Conservation (phyloP, 169 alveolate genomes). For the Eimeria falciformis region DNA sequence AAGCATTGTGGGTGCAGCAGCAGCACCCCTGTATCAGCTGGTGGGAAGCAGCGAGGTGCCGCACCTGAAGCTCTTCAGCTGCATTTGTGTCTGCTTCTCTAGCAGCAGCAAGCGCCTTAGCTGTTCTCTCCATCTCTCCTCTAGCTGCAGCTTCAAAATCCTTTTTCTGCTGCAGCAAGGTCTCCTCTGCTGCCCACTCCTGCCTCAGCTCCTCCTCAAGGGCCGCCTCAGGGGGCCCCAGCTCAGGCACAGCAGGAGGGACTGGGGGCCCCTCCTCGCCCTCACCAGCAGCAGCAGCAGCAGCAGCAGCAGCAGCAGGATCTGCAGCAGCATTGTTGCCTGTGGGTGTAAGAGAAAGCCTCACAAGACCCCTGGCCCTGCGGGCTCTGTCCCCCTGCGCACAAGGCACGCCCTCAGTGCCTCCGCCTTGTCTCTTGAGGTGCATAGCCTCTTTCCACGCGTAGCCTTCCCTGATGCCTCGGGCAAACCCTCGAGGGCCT, state of each 20-base stretch:
- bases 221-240: background rate
- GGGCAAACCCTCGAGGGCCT: background rate
- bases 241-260: background rate
- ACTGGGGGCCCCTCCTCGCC: background rate
- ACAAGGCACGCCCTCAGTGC: constrained; percentile 7
- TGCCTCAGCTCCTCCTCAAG: constrained; percentile 25
- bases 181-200: constrained; percentile 16
- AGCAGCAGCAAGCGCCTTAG: constrained; percentile 17
- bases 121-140: background rate
- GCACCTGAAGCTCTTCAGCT: background rate
- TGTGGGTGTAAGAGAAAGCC: background rate
- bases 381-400: background rate
- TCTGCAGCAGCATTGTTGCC: background rate
- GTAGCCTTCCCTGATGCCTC: constrained; percentile 28
- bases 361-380: background rate
- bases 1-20: too few species aligned
- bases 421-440: constrained; percentile 15
- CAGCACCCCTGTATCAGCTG: too few species aligned
- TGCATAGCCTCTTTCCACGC: background rate
- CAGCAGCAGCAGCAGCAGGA: background rate
- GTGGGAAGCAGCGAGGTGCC: background rate
- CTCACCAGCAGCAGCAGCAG: constrained; percentile 6
- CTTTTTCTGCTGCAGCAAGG: constrained; percentile 5
- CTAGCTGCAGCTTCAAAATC: background rate
- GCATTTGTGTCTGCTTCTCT: constrained; percentile 4